Conservation (phyloP, 108 stramenopile genomes). For the Cyclotella choctawhatcheeana region DNA sequence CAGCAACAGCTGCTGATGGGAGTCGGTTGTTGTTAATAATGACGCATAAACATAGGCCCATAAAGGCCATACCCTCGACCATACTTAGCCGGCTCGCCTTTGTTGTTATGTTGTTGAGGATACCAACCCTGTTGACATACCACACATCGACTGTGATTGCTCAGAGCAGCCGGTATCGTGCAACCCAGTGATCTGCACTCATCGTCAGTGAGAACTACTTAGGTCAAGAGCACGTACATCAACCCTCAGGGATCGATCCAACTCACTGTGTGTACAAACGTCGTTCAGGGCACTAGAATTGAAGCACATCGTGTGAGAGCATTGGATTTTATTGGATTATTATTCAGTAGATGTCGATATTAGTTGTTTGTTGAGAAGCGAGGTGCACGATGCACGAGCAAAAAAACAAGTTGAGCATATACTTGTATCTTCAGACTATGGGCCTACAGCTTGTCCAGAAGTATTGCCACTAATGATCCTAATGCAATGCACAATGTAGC, state of each 20-base stretch:
- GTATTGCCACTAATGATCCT: no score
- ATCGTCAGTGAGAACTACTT: background rate
- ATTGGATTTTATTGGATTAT: no score
- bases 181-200: background rate
- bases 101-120: background rate
- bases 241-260: background rate
- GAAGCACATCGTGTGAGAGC: background rate
- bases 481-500: no score
- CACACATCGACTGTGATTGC: background rate
- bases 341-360: no score
- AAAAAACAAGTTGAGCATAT: no score
- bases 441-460: no score
- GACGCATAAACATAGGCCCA: slow-evolving; percentile 8
- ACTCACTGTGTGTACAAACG: background rate
- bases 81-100: background rate
- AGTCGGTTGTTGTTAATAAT: background rate
- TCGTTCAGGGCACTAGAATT: background rate
- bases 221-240: background rate
- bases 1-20: background rate
- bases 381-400: no score
- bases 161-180: background rate
- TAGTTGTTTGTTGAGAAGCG: no score
- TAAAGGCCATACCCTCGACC: slow-evolving; percentile 8
- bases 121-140: slow-evolving; percentile 1
- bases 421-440: no score